phyloP scores from a whole-genome alignment of 2,329 filamentous ascomycete genomes.

The Sclerotinia subarctica region DNA sequence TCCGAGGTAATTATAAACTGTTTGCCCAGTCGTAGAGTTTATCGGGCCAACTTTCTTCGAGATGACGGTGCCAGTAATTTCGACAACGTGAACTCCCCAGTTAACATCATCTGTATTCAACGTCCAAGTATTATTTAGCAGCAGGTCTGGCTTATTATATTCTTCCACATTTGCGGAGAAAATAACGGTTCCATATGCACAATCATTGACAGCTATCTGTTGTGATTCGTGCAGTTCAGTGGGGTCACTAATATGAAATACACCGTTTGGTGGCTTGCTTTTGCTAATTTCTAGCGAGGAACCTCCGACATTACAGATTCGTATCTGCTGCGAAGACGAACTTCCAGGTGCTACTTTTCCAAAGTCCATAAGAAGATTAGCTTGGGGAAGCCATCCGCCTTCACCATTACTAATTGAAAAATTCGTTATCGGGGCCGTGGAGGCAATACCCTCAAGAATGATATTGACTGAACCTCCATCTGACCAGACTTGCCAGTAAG shows the following conservation, averaged over 20 bases:
- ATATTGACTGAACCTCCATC: conserved; percentile 35
- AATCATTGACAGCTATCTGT: conserved; percentile 32
- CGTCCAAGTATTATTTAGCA: conserved; percentile 38
- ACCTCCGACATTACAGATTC: conserved; percentile 38
- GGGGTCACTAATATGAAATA: conserved; percentile 29
- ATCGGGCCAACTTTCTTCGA: conserved; percentile 17
- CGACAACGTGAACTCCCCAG: conserved; percentile 40
- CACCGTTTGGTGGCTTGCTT: conserved; percentile 36
- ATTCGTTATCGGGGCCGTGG: conserved; percentile 35
- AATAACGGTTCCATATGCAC: conserved; percentile 35
- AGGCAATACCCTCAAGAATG: conserved; percentile 35
- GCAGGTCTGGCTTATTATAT: conserved; percentile 30
- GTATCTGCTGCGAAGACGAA: conserved; percentile 31
- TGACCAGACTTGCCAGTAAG: conserved; percentile 36
- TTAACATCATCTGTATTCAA: conserved; percentile 41
- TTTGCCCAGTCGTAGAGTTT: conserved; percentile 20
- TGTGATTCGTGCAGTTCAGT: conserved; percentile 36
- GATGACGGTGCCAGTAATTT: conserved; percentile 28
- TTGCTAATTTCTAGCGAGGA: conserved; percentile 36
- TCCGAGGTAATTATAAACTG: conserved; percentile 37
- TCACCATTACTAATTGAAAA: conserved; percentile 37
- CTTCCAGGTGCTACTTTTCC: conserved; percentile 35
- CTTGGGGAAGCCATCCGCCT: conserved; percentile 37
- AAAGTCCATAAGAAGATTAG: conserved; percentile 31
- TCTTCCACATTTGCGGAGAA: conserved; percentile 32